phyloP scores from a whole-genome alignment of 352 stramenopile genomes.

The Chrysophaeum taylorii region DNA sequence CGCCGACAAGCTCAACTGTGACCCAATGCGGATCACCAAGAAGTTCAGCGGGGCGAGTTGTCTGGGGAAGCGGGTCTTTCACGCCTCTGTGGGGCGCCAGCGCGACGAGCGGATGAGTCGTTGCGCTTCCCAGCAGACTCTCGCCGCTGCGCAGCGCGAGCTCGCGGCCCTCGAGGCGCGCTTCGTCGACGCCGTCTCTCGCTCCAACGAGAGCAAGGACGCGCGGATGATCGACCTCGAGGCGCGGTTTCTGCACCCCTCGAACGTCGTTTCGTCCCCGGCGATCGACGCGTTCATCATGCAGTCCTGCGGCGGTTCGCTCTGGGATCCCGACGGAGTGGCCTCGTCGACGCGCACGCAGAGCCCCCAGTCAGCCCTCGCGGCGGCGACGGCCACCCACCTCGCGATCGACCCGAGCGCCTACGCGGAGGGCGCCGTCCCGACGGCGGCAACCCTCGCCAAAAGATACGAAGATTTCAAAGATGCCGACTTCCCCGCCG shows the following conservation, averaged over 20 bases:
- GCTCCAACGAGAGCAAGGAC: slow-evolving; percentile 4
- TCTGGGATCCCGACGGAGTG: background rate
- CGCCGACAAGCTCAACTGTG: slow-evolving; percentile 71
- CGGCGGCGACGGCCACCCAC: too few species aligned
- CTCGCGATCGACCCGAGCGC: too few species aligned
- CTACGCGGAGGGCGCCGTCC: too few species aligned
- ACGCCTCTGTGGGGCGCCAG: background rate
- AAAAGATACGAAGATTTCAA: too few species aligned
- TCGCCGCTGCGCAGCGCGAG: background rate
- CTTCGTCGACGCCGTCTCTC: background rate
- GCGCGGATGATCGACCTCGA: slow-evolving; percentile 13
- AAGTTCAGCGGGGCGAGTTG: slow-evolving; percentile 70
- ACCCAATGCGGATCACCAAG: slow-evolving; percentile 85
- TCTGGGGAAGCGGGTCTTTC: slow-evolving; percentile 44
- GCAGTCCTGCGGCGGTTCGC: background rate
- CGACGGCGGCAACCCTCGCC: too few species aligned
- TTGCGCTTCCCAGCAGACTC: background rate
- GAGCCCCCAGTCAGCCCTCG: too few species aligned
- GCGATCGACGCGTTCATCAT: slow-evolving; percentile 14
- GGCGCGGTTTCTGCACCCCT: background rate
- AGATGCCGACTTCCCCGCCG: too few species aligned
- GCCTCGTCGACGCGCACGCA: too few species aligned
- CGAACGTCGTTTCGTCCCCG: background rate
- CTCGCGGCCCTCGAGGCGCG: background rate
- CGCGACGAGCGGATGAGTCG: too few species aligned